These are phyloP conservation scores for Bassia scoparia DNA, from an alignment of 148 eudicot species.

Conservation along the genomic window DNA sequence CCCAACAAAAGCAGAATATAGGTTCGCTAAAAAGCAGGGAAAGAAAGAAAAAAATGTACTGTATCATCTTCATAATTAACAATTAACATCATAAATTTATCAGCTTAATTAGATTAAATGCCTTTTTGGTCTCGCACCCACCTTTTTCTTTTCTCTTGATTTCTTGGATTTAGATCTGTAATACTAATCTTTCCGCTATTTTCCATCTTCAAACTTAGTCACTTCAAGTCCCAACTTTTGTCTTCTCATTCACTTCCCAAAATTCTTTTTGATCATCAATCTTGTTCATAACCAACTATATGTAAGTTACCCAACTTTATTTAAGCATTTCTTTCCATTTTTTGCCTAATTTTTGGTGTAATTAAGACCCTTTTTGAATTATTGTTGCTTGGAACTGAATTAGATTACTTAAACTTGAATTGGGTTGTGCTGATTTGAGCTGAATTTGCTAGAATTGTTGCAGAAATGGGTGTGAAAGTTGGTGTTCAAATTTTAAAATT, in stretches of 20 bases:
- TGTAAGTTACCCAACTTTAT: background rate
- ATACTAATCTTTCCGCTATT: background rate
- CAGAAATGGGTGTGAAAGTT: conserved; percentile 38
- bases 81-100: background rate
- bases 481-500: conserved; percentile 40
- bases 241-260: background rate
- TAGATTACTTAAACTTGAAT: background rate
- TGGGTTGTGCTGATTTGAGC: conserved; percentile 21
- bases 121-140: conserved; percentile 14
- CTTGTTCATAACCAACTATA: background rate
- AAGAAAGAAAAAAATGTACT: background rate
- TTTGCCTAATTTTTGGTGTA: background rate
- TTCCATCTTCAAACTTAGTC: conserved; percentile 3
- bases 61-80: background rate
- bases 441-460: background rate
- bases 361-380: background rate
- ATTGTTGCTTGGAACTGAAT: background rate
- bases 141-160: background rate
- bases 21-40: conserved; percentile 8
- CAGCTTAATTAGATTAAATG: background rate
- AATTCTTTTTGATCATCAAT: background rate
- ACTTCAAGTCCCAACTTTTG: background rate
- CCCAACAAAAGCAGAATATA: background rate
- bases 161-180: conserved; percentile 6
- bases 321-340: background rate